Evolutionary conservation across 192 early-diverging fungal species (phyloP).

Genomic region (Ambispora gerdemannii): DNA sequence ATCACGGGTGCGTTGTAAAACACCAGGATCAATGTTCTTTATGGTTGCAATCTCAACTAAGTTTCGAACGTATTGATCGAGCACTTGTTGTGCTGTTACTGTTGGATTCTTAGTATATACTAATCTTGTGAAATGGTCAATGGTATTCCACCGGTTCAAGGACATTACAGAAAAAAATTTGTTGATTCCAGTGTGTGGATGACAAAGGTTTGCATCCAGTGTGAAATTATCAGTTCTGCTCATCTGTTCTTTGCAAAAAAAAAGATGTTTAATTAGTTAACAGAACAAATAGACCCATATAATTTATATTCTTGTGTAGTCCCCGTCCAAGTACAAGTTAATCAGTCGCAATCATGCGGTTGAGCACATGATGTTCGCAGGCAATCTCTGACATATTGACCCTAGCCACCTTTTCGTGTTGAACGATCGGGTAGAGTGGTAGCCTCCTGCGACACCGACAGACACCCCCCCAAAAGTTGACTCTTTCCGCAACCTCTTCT

Average conservation of each 20-base stretch:
- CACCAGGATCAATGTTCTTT: not conserved
- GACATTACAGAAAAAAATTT: conserved; percentile 10
- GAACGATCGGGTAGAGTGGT: conserved; percentile 12
- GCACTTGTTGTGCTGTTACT: conserved; percentile 11
- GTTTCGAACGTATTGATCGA: conserved; percentile 17
- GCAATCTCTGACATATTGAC: not conserved
- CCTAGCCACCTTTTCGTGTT: not conserved
- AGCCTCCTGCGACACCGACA: not conserved
- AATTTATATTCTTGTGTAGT: not conserved
- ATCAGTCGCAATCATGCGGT: conserved; percentile 3
- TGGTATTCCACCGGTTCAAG: conserved; percentile 4
- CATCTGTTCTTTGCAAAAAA: not conserved
- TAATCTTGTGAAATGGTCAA: conserved; percentile 20
- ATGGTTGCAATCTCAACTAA: conserved; percentile 9
- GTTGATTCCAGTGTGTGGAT: conserved; percentile 7
- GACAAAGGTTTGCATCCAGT: not conserved
- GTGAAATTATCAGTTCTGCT: not conserved
- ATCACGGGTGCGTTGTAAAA: not conserved
- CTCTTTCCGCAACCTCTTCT: conserved; percentile 24
- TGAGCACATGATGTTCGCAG: conserved; percentile 9
- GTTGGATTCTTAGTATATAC: conserved; percentile 6
- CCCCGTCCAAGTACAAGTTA: conserved; percentile 19
- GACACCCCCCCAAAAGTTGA: conserved; percentile 9
- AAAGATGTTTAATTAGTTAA: not conserved
- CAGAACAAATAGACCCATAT: not conserved